Conservation (phyloP, 768 basidiomycete genomes). For the Coprinellus aureogranulatus region DNA sequence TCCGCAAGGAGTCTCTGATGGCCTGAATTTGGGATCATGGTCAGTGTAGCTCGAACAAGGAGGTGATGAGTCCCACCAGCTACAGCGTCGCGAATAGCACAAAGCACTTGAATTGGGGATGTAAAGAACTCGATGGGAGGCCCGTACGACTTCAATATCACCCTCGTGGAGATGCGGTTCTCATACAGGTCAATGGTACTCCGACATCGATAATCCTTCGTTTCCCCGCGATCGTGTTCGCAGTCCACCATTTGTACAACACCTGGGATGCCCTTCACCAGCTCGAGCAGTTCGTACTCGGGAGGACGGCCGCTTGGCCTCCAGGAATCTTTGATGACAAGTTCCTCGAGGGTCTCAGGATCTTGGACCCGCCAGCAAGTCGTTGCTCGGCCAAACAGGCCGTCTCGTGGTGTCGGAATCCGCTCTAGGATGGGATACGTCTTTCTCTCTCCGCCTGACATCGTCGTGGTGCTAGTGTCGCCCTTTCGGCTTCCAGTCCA, state of each 20-base stretch:
- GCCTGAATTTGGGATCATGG: neutral
- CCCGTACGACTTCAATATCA: neutral
- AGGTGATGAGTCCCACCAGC: neutral
- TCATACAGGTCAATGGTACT: neutral
- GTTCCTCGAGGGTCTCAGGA: neutral
- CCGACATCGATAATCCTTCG: neutral
- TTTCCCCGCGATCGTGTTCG: neutral
- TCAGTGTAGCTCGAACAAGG: neutral
- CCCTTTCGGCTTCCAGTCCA: neutral
- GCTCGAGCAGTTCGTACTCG: neutral
- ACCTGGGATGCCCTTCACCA: neutral
- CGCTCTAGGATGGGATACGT: neutral
- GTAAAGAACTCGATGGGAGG: neutral
- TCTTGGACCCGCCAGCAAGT: neutral
- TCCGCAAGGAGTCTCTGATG: neutral
- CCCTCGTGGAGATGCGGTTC: neutral
- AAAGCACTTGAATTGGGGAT: neutral
- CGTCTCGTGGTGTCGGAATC: neutral
- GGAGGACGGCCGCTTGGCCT: no score
- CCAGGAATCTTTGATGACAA: neutral
- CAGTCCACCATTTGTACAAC: neutral
- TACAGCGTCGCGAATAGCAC: neutral
- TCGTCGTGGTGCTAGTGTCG: neutral
- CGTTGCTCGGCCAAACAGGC: neutral
- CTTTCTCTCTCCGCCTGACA: neutral